Conservation (phyloP, 1,284 basidiomycete species). For the Trichosporon faecale region DNA sequence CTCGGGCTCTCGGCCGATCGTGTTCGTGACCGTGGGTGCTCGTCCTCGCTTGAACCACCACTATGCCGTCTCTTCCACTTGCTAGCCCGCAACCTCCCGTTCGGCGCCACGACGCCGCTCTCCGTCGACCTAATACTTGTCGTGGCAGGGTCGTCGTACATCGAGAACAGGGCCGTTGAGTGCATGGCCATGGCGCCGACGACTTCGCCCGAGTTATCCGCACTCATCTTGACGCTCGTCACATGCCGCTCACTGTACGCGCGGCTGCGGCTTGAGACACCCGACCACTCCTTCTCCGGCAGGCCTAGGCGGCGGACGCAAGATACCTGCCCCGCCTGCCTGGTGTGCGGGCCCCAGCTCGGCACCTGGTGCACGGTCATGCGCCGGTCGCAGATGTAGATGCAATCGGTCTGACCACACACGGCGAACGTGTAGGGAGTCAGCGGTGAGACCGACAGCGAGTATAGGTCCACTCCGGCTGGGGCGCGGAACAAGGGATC, state of each 20-base stretch:
- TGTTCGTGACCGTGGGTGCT: not conserved
- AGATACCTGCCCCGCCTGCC: constrained; percentile 55
- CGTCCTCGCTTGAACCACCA: not conserved
- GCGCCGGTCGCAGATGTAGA: constrained; percentile 83
- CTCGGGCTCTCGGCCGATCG: not conserved
- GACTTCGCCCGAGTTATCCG: constrained; percentile 69
- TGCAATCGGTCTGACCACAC: constrained; percentile 58
- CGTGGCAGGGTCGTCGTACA: constrained; percentile 59
- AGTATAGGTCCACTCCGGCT: constrained; percentile 52
- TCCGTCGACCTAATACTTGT: constrained; percentile 6
- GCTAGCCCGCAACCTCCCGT: not conserved
- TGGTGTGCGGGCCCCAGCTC: constrained; percentile 66
- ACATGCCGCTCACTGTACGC: constrained; percentile 60
- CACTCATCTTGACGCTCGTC: constrained; percentile 73
- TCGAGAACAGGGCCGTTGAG: constrained; percentile 76
- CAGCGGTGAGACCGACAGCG: constrained; percentile 51
- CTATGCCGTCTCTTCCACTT: not conserved
- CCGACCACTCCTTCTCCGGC: constrained; percentile 45
- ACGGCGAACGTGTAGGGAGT: constrained; percentile 56
- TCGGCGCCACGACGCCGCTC: constrained; percentile 15
- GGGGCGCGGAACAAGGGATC: constrained; percentile 47
- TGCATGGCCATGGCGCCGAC: constrained; percentile 67
- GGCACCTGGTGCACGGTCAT: constrained; percentile 65
- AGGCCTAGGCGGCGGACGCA: constrained; percentile 83
- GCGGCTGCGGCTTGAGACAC: constrained; percentile 20